Evolutionary conservation across 2,329 filamentous ascomycete genomes (phyloP), one percentile per base, ranked within the genome.

Genomic region (Arthrobotrys musiformis): DNA sequence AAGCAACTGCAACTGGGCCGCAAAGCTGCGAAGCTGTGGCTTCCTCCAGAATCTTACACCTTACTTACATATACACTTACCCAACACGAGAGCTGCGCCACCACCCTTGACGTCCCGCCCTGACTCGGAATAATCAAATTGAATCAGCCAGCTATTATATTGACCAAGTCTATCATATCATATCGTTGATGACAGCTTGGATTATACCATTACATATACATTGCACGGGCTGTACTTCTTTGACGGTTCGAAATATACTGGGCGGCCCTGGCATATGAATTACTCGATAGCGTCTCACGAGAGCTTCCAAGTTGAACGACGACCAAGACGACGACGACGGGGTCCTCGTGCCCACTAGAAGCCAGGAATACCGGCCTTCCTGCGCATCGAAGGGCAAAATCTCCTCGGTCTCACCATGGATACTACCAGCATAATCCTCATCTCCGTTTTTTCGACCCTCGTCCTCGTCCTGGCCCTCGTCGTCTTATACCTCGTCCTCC

Each of bases 401-500:
- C 37, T 26, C 35, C 40, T 5, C 2, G 11, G 11, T 8, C 2
- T 58, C 56, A 64, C 5, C 26, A 76, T 76, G 72, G 64, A 70
- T 33, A 76, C 46, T 15, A 52, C 58, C 22, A 76, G 64, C 50
- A 64, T 76, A 17, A 46, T 76, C 22, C 72, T 76, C 48, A 76
- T 76, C 40, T 69, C 72, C 19, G 64, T 76, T 5, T 76, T 76
- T 48, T 76, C 72, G 13, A 76, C 72, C 37, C 30, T 76, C 19
- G 62, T 76, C 37, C 9, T 76, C 46, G 19, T 70, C 22, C 73
- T 77, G 22, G 44, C 58, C 50, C 26, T 48, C 42, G 73, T 70
- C 52, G 66, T 77, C 33, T 7, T 67, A 17, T 77, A 77, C 54
- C 58, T 77, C 33, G 66, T 77, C 22, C 33, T 77, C 19, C 64